phyloP scores from a whole-genome alignment of 2,329 filamentous ascomycete genomes.

The Epicoccum nigrum region DNA sequence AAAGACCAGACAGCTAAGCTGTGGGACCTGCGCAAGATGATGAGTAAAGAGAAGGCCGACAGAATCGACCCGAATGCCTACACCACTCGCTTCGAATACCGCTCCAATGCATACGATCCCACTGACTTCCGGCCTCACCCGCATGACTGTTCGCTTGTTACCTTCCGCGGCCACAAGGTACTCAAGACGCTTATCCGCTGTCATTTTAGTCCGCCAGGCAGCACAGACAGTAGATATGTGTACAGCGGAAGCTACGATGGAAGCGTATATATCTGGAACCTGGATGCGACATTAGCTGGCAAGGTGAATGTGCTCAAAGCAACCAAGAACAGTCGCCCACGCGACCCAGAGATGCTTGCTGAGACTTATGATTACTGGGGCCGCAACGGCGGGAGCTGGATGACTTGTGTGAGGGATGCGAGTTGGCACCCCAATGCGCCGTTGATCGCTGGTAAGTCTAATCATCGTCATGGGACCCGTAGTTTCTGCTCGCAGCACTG shows the following conservation, averaged over 20 bases:
- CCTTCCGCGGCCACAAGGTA: constrained; percentile 88
- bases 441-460: constrained; percentile 68
- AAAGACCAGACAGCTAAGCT: constrained; percentile 98
- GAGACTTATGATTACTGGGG: constrained; percentile 63
- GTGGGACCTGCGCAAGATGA: constrained; percentile 92
- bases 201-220: constrained; percentile 87
- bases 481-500: constrained; percentile 13
- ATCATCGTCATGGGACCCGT: not conserved
- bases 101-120: constrained; percentile 69
- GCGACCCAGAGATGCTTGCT: constrained; percentile 58
- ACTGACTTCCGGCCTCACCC: constrained; percentile 74
- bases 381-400: constrained; percentile 67
- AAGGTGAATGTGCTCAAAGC: constrained; percentile 78
- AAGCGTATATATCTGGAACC: constrained; percentile 88
- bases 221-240: constrained; percentile 88
- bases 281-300: constrained; percentile 83
- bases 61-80: constrained; percentile 62
- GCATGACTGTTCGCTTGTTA: constrained; percentile 89
- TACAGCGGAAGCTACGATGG: constrained; percentile 92
- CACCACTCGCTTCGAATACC: constrained; percentile 75
- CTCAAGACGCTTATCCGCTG: constrained; percentile 90
- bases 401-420: constrained; percentile 82
- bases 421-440: constrained; percentile 90
- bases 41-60: constrained; percentile 70
- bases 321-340: constrained; percentile 67